Conservation (phyloP, 2,329 filamentous ascomycete species). For the Penicillium sp. region DNA sequence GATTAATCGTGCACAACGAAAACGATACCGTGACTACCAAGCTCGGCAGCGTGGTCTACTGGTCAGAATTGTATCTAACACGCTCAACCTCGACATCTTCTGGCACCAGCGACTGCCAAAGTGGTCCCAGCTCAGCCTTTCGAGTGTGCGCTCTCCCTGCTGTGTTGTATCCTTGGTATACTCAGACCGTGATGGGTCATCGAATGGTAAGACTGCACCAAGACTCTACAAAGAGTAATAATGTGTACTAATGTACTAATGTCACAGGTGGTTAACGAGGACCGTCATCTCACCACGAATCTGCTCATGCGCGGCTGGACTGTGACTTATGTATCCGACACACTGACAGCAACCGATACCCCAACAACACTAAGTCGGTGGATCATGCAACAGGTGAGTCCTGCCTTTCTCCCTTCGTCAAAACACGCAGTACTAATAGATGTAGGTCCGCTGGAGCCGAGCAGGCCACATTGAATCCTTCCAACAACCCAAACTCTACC, state of each 20-base stretch:
- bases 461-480: conserved; percentile 37
- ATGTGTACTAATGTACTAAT: no score
- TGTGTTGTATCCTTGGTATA: conserved; percentile 35
- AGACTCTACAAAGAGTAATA: no score
- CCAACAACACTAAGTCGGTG: conserved; percentile 33
- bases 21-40: conserved; percentile 28
- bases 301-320: conserved; percentile 33
- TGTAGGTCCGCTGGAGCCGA: conserved; percentile 28
- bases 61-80: conserved; percentile 34
- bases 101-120: conserved; percentile 35
- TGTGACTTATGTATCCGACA: conserved; percentile 32
- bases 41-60: conserved; percentile 32
- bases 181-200: conserved; percentile 33
- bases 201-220: conserved; percentile 22
- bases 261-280: conserved; percentile 30
- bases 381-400: conserved; percentile 34
- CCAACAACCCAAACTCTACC: conserved; percentile 33
- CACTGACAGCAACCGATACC: conserved; percentile 35
- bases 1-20: conserved; percentile 33
- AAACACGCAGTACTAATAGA: neutral
- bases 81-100: conserved; percentile 28
- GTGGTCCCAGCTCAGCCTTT: conserved; percentile 36
- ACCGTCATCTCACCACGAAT: conserved; percentile 37
- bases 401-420: no score
- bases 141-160: conserved; percentile 28